Base-by-base conservation (phyloP, 2,329 filamentous ascomycete species). In the Penicillium hesseltinei region DNA sequence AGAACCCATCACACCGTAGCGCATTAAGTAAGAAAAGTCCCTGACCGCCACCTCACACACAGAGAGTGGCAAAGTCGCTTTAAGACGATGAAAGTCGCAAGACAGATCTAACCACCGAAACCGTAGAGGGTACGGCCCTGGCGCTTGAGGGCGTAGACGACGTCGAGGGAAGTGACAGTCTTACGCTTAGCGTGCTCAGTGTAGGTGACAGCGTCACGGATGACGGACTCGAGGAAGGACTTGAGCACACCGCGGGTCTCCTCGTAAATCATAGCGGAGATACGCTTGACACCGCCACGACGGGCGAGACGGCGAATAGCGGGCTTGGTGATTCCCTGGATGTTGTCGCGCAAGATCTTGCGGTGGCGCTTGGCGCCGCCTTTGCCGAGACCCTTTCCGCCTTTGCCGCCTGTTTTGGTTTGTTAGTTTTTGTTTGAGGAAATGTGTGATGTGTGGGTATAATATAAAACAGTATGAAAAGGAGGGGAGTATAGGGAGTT, bases 211-310 rank as follows among this genome's bases (percentile, higher is more conserved):
- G 88, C 87, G 71, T 90, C 88, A 77, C 88, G 85, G 74, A 91
- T 91, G 77, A 91, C 88, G 72, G 86, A 85, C 79, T 91, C 88
- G 67, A 91, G 87, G 86, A 91, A 91, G 75, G 88, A 86, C 84
- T 91, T 91, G 71, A 91, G 84, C 67, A 91, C 88, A 83, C 87
- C 88, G 71, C 88, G 88, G 69, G 88, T 91, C 82, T 91, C 87
- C 75, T 90, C 88, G 81, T 91, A 91, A 81, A 91, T 91, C 88
- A 90, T 96, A 77, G 92, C 92, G 72, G 92, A 96, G 75, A 97
- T 97, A 96, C 92, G 92, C 91, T 97, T 97, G 86, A 97, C 92
- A 92, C 92, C 92, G 78, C 93, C 92, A 95, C 92, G 92, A 82
- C 92, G 92, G 65, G 92, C 92, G 77, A 97, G 92, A 95, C 93